phyloP scores from a whole-genome alignment of 257 asterid genomes.

The Ballota nigra region DNA sequence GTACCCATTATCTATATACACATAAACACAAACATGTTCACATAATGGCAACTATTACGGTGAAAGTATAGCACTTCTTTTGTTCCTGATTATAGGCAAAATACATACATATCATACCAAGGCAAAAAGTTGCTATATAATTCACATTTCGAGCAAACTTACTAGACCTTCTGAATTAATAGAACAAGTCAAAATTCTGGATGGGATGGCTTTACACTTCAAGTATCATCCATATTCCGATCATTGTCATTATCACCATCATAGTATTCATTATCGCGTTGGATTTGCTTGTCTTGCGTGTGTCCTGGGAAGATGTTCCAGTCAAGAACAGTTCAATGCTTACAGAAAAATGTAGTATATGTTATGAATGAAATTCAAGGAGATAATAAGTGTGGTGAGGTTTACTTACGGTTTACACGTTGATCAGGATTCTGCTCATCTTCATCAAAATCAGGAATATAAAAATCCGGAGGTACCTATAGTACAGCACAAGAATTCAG shows the following conservation, averaged over 20 bases:
- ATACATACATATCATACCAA: background rate
- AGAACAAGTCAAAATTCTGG: background rate
- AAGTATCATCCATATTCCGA: conserved; percentile 61
- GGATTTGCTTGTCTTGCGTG: conserved; percentile 86
- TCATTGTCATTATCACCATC: conserved; percentile 94
- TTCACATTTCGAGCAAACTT: conserved; percentile 29
- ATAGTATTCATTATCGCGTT: conserved; percentile 92
- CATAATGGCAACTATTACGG: background rate
- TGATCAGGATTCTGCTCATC: conserved; percentile 87
- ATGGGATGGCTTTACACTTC: conserved; percentile 13
- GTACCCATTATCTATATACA: background rate
- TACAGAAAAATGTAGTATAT: background rate
- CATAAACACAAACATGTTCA: too few relatives aligned
- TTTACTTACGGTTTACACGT: conserved; percentile 77
- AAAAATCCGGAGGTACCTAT: conserved; percentile 97
- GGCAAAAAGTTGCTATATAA: conserved; percentile 20
- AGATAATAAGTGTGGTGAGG: background rate
- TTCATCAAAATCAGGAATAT: conserved; percentile 89
- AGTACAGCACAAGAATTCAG: conserved; percentile 11
- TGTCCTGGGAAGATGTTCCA: conserved; percentile 49
- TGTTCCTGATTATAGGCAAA: conserved; percentile 14
- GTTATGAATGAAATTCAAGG: background rate
- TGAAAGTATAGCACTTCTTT: background rate
- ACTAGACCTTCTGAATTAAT: background rate
- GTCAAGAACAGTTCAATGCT: background rate